Base-by-base conservation (phyloP, 768 basidiomycete genomes). In the Rubroboletus pulcherrimus region DNA sequence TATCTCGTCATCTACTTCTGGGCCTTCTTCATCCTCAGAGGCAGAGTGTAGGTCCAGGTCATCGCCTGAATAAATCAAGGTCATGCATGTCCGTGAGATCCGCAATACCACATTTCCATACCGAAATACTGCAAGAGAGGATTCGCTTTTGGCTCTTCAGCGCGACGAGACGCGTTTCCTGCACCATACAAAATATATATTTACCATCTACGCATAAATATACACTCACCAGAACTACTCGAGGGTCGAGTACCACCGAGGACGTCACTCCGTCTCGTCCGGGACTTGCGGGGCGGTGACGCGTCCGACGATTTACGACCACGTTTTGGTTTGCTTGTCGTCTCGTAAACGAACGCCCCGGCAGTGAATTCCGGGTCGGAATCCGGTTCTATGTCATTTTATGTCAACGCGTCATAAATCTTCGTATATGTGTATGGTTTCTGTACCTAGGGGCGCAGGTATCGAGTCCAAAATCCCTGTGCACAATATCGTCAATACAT, bases 11-110 rank as follows among this genome's bases (percentile, higher is more conserved):
- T 56, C 61, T 8, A 62, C 62, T 7, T 59, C 66, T 34, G 58
- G 51, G 7, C 0, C 37, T 38, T 65, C 62, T 4, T 70, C 70
- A 17, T 71, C 66, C 59, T 83, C 82, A 8, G 78, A 80, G 21
- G 76, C 82, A 29, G 82, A 83, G 31, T 81, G 78, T 17, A 84
- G 63, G 38, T 77, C 77, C 38, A 85, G 60, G 42, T 78, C 73
- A 54, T 73, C 63, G 7, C 68, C 78, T 76, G 55, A 45, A 62
- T 2, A 21, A 37, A 54, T 15, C 7, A 15, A 49, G 17, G 21
- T 58, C 34, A 56, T 35, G n/a, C 7, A 31, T 26, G 12, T 34
- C 5, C 0, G 19, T 38, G 17, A 49, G 17, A 19, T 35, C 21
- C 6, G 1, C 2, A 7, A 26, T 5, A 38, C 4, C 15, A 15